Percentiles rank a stretch among this genome's conserved stretches.
Evolutionary conservation across 331 rosid genomes (phyloP).

Genomic region (Cydonia oblonga): DNA sequence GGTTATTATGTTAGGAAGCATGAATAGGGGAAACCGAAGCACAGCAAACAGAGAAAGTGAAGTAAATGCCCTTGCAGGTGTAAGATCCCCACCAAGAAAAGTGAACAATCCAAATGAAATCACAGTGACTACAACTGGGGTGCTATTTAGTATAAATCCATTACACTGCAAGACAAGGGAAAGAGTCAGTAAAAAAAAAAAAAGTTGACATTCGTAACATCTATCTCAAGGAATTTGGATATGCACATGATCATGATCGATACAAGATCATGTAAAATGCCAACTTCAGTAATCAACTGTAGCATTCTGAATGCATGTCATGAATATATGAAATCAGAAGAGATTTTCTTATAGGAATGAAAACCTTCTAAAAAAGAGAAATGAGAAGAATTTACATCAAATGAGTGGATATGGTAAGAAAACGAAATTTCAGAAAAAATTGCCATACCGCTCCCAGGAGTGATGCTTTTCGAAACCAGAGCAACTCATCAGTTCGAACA

Average conservation of each 20-base stretch:
- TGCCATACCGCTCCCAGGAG: conserved; percentile 72
- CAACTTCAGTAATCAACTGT: background rate
- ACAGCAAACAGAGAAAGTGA: conserved; percentile 91
- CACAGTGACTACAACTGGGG: conserved; percentile 87
- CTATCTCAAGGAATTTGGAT: background rate
- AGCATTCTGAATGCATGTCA: background rate
- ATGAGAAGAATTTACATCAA: background rate
- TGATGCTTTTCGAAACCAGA: conserved; percentile 75
- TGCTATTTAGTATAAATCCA: conserved; percentile 72
- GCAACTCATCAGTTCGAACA: conserved; percentile 63
- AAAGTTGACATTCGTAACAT: background rate
- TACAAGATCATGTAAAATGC: background rate
- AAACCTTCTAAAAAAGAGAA: background rate
- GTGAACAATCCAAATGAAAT: conserved; percentile 90
- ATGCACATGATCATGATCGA: background rate
- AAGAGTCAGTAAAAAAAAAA: background rate
- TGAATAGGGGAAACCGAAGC: conserved; percentile 92
- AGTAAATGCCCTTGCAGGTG: conserved; percentile 94
- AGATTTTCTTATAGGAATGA: conserved; percentile 1
- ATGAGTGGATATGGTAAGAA: conserved; percentile 1
- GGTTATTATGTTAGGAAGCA: conserved; percentile 94
- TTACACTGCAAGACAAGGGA: conserved; percentile 53
- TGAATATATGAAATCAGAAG: background rate
- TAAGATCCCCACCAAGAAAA: conserved; percentile 82
- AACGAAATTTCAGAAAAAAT: background rate